phyloP scores from a whole-genome alignment of 2,329 filamentous ascomycete genomes.

The Apiospora saccharicola region DNA sequence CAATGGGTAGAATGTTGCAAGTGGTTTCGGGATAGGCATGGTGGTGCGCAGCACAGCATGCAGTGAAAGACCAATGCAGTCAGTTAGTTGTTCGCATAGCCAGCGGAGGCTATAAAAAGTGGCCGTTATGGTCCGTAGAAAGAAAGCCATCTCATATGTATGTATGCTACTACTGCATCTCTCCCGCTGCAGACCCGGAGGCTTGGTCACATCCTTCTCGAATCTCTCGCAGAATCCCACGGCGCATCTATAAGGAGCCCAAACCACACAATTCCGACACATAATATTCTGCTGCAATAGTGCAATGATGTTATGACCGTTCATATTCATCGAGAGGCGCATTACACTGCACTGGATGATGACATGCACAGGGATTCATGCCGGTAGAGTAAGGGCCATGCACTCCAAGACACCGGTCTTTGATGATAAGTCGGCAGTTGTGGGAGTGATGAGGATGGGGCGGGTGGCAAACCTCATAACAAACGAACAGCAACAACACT shows the following conservation, averaged over 20 bases:
- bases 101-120: neutral
- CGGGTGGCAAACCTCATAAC: neutral
- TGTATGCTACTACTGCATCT: conserved; percentile 1
- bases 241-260: neutral
- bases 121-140: neutral
- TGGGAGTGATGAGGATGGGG: neutral
- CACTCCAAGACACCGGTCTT: neutral
- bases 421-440: neutral
- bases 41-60: neutral
- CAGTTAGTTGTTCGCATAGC: neutral
- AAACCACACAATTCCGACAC: neutral
- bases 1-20: neutral
- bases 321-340: neutral
- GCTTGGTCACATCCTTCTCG: conserved; percentile 12
- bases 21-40: neutral
- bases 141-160: neutral
- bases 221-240: neutral
- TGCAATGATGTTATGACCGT: neutral
- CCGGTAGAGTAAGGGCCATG: neutral
- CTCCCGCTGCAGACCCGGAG: conserved; percentile 15
- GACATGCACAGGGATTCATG: neutral
- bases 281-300: neutral
- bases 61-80: neutral
- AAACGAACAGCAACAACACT: neutral
- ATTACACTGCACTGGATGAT: neutral